Conservation (phyloP, 148 eudicot species). For the Vaccinium corymbosum region DNA sequence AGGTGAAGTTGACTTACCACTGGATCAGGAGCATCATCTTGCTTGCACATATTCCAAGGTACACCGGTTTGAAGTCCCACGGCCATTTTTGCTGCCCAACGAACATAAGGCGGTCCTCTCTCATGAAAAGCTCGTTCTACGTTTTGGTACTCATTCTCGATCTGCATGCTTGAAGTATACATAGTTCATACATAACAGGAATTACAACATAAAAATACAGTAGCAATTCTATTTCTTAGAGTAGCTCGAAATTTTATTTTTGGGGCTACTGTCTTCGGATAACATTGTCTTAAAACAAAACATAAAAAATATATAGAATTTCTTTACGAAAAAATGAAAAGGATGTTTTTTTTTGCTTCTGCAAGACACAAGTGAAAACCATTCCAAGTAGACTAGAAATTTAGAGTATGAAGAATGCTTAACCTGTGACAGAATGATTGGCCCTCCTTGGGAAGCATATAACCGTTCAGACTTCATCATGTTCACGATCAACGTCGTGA, state of each 20-base stretch:
- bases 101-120: constrained; percentile 53
- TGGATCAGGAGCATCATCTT: constrained; percentile 84
- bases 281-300: neutral
- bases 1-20: constrained; percentile 40
- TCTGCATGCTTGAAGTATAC: constrained; percentile 35
- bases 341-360: neutral
- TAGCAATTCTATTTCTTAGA: neutral
- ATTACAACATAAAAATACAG: neutral
- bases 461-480: constrained; percentile 68
- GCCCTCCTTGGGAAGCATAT: constrained; percentile 87
- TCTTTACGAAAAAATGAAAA: no score
- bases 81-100: constrained; percentile 87
- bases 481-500: constrained; percentile 60
- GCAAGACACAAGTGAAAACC: neutral
- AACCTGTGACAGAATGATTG: constrained; percentile 85
- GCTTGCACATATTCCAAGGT: constrained; percentile 98
- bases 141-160: constrained; percentile 85
- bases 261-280: neutral
- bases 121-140: constrained; percentile 42
- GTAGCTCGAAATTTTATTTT: neutral
- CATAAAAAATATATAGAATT: neutral
- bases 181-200: neutral
- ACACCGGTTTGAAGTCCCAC: constrained; percentile 63
- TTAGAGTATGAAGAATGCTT: neutral
- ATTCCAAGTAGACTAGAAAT: neutral